Evolutionary conservation across 2,329 filamentous ascomycete genomes (phyloP), one percentile per base, ranked within the genome.

Genomic region (Fusarium sp.): DNA sequence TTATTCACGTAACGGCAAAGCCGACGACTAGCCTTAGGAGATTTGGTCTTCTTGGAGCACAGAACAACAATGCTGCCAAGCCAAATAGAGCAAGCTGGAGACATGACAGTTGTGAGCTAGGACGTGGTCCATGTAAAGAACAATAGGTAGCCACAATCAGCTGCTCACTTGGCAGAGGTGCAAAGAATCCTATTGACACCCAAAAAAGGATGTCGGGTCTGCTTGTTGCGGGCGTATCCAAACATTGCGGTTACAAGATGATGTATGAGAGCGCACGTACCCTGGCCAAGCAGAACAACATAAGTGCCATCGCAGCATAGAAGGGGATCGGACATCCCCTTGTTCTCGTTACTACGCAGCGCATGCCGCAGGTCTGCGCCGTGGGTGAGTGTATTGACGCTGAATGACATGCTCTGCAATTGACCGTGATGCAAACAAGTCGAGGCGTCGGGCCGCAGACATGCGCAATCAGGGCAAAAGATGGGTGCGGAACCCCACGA

Each of bases 91-190:
- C 38, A 44, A 28, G 31, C 35, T 41, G 42, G 36, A 31, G 26
- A 24, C 12, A 42, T 31, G 36, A 26, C 24, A 61, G 39, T 41
- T 26, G 55, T 41, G 36, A 51, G 63, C 44, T 45, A 56, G 42
- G 66, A 63, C 48, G 60, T 47, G 42, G 41, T 47, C 60, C 49
- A 57, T 48, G 47, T 41, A 41, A 10, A 58, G 55, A 73, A 73
- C 70, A 70, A 73, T 71, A 59, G 57, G 44, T 44, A 71, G 70
- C 57, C 70, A 63, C 54, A 56, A 71, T 71, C 41, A 56, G 56
- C 48, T 49, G 35, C 48, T 45, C 18, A 18, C 56, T 63, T 61
- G 51, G 39, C 59, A 61, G n/a, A 38, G 52, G 26, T 47, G 47
- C n/a, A 44, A 54, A 42, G 38, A 42, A 44, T 62, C 51, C 57